Conservation (phyloP, 768 basidiomycete species). For the Rubroboletus satanas region DNA sequence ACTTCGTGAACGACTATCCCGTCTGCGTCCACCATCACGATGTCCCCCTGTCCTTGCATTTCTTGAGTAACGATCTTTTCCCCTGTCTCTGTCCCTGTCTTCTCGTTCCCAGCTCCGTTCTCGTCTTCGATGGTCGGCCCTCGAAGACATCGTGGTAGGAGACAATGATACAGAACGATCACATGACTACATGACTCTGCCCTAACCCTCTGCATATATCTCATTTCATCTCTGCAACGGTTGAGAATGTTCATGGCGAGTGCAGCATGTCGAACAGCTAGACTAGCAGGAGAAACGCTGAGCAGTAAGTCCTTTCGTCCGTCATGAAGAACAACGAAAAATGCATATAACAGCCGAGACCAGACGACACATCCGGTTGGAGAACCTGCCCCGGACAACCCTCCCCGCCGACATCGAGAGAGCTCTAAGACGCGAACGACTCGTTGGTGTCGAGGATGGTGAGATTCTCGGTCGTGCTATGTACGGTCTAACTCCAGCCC, state of each 20-base stretch:
- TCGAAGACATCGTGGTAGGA: conserved; percentile 54
- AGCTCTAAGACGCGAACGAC: conserved; percentile 37
- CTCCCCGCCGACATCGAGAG: conserved; percentile 55
- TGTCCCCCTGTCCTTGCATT: conserved; percentile 32
- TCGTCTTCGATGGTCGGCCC: conserved; percentile 49
- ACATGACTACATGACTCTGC: conserved; percentile 22
- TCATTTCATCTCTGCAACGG: background rate
- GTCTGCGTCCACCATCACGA: conserved; percentile 33
- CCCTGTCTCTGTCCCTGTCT: conserved; percentile 34
- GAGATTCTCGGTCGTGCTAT: background rate
- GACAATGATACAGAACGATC: conserved; percentile 20
- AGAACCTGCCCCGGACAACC: conserved; percentile 48
- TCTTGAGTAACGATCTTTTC: conserved; percentile 44
- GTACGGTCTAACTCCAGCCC: conserved; percentile 7
- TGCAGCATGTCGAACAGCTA: conserved; percentile 20
- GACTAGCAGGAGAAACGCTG: conserved; percentile 4
- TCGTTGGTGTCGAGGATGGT: conserved; percentile 45
- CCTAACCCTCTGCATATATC: background rate
- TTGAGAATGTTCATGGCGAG: conserved; percentile 18
- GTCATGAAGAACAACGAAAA: background rate
- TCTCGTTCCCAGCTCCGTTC: conserved; percentile 63
- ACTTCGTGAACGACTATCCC: conserved; percentile 39
- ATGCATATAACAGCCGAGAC: conserved; percentile 16
- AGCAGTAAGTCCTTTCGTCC: conserved; percentile 11
- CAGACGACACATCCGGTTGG: conserved; percentile 44